Evolutionary conservation across 1,284 basidiomycete genomes (phyloP).

Genomic region (Meira nashicola): DNA sequence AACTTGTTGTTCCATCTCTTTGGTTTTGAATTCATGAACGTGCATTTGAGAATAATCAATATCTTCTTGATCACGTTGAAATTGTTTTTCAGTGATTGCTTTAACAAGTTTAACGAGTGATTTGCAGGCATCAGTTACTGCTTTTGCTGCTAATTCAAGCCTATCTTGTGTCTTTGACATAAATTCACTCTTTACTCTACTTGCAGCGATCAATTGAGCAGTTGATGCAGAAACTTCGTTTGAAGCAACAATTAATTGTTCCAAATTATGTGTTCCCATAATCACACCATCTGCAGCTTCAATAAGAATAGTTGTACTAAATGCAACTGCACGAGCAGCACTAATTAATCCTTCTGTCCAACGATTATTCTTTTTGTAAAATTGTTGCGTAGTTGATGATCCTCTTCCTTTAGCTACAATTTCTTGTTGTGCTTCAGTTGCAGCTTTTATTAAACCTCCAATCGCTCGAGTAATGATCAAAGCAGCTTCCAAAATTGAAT

Average conservation of each 20-base stretch:
- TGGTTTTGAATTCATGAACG: conserved; percentile 85
- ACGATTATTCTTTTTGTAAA: conserved; percentile 99
- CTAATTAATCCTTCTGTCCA: conserved; percentile 99
- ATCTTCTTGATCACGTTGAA: conserved; percentile 52
- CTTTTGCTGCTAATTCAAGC: conserved; percentile 91
- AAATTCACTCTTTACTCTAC: conserved; percentile 92
- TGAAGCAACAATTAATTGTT: conserved; percentile 97
- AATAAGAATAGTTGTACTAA: conserved; percentile 92
- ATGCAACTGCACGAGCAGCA: conserved; percentile 94
- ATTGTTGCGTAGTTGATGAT: conserved; percentile 80
- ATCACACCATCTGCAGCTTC: conserved; percentile 97
- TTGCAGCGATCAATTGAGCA: conserved; percentile 95
- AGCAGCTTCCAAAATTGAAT: conserved; percentile 88
- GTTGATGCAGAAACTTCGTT: conserved; percentile 97
- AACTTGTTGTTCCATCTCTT: conserved; percentile 92
- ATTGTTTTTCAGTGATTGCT: conserved; percentile 78
- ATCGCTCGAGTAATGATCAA: conserved; percentile 94
- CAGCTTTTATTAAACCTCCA: conserved; percentile 86
- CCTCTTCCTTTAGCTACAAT: conserved; percentile 94
- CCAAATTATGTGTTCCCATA: conserved; percentile 89
- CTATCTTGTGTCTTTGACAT: conserved; percentile 98
- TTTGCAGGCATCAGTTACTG: conserved; percentile 97
- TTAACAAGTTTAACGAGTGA: conserved; percentile 95
- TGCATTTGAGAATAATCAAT: conserved; percentile 90
- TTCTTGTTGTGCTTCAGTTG: conserved; percentile 95